Evolutionary conservation across 1,284 basidiomycete genomes (phyloP).

Genomic region (Rhizoctonia solani): DNA sequence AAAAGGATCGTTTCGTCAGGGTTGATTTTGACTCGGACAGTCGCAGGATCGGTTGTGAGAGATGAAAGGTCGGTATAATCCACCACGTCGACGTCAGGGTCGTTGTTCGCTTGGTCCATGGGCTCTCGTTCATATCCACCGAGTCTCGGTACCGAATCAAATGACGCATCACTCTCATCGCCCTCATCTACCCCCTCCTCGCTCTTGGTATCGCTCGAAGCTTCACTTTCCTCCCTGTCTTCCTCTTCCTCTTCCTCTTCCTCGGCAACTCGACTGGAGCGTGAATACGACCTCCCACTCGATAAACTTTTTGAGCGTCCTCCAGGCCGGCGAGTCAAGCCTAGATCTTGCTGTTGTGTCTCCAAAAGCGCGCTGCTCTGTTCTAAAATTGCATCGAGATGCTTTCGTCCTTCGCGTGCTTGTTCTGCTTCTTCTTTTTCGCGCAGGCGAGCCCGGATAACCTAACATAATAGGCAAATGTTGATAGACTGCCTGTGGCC

Average conservation of each 20-base stretch:
- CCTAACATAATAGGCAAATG: slow-evolving; percentile 48
- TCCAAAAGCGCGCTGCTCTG: slow-evolving; percentile 87
- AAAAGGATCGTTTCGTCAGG: not conserved
- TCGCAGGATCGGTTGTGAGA: not conserved
- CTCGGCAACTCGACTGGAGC: slow-evolving; percentile 40
- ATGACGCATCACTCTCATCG: slow-evolving; percentile 25
- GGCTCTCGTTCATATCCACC: slow-evolving; percentile 10
- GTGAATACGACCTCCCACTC: slow-evolving; percentile 34
- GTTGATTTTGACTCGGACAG: not conserved
- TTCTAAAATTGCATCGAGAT: slow-evolving; percentile 88
- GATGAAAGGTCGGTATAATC: not conserved
- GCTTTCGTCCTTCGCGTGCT: slow-evolving; percentile 72
- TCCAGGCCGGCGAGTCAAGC: slow-evolving; percentile 42
- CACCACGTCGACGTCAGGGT: slow-evolving; percentile 14
- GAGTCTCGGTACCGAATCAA: slow-evolving; percentile 8
- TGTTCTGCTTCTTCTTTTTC: slow-evolving; percentile 62
- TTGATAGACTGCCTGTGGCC: too few relatives aligned
- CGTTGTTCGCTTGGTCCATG: slow-evolving; percentile 37
- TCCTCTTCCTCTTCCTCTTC: slow-evolving; percentile 43
- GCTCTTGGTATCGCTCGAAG: slow-evolving; percentile 40
- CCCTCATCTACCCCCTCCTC: slow-evolving; percentile 39
- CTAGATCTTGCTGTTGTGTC: slow-evolving; percentile 76
- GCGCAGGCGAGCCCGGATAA: slow-evolving; percentile 72
- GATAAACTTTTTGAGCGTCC: slow-evolving; percentile 40
- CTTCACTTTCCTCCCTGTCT: slow-evolving; percentile 45